phyloP scores from a whole-genome alignment of 495 filamentous ascomycete species.

The Daldinia grandis region DNA sequence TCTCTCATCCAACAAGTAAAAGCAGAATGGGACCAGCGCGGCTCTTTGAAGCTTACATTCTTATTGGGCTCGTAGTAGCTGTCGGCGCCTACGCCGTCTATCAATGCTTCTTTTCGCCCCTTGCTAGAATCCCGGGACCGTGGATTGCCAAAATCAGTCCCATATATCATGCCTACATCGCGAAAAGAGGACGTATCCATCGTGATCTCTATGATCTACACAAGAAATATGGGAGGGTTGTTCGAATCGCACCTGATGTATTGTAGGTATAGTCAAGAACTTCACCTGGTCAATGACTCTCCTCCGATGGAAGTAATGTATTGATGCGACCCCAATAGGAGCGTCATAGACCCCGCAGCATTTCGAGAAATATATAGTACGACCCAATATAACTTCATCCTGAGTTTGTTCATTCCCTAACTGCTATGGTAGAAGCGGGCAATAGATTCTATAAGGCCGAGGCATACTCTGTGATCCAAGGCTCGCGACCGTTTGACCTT shows the following conservation, averaged over 20 bases:
- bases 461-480: conserved; percentile 7
- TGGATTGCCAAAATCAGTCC: not conserved
- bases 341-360: not conserved
- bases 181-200: not conserved
- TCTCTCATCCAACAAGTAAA: not conserved
- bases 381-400: not conserved
- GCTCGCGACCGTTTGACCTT: conserved; percentile 25
- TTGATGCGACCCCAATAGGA: not conserved
- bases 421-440: not conserved
- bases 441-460: not conserved
- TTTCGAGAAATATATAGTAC: not conserved
- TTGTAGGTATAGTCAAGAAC: not conserved
- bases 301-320: not conserved
- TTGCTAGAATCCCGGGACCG: not conserved
- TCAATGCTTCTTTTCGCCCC: conserved; percentile 6
- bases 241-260: not conserved
- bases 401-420: not conserved
- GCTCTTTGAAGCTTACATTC: not conserved
- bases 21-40: not conserved
- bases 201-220: not conserved
- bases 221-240: not conserved
- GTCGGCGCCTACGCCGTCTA: not conserved
- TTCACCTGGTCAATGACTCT: not conserved
- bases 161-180: conserved; percentile 5
- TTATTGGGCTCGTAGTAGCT: not conserved